Evolutionary conservation across 331 rosid species (phyloP), one percentile per base, ranked within the genome.

Genomic region (Telfairia occidentalis): DNA sequence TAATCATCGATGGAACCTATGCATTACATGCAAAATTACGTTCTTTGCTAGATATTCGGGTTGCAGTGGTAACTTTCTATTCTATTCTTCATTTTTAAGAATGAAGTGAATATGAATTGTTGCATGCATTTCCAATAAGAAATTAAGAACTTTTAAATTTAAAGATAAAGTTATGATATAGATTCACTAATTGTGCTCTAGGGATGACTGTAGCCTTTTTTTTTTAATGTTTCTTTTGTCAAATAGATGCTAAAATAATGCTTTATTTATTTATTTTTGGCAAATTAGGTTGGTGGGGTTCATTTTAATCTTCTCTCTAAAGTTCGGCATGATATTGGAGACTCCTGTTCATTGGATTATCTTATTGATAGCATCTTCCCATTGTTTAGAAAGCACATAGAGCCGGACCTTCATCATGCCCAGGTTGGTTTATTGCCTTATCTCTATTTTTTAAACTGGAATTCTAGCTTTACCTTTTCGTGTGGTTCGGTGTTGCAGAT

Each of bases 371-470:
- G 97, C 90, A 95, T 95, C 82, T 95, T 95, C 77, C 99, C 99
- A 49, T 87, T 92, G 76, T 95, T 95, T 83, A 86, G 99, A 83
- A 95, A 92, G 84, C 96, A 92, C 84, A 95, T 95, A 63, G 99
- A 95, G 82, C 96, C 99, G 21, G 97, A 95, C 87, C 99, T 95
- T 79, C 99, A 95, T 87, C 99, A 95, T 84, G 99, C 97, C 34
- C 97, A 95, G 99, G 99, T 95, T 87, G 84, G 86, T 77, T 10
- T 71, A 82, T 71, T 85, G 82, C 83, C 76, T n/a, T 71, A 81
- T 73, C 74, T 52, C 79, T 79, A 61, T 77, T 71, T 79, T 48
- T 81, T 66, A 37, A 57, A 65, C 73, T 77, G 67, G 74, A 50
- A 52, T 80, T 83, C 78, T 59, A 59, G 64, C 38, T 67, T 77